Percentiles rank a stretch among this genome's conserved stretches.
Evolutionary conservation across 257 asterid genomes (phyloP).

Genomic region (Lycium ferocissimum): DNA sequence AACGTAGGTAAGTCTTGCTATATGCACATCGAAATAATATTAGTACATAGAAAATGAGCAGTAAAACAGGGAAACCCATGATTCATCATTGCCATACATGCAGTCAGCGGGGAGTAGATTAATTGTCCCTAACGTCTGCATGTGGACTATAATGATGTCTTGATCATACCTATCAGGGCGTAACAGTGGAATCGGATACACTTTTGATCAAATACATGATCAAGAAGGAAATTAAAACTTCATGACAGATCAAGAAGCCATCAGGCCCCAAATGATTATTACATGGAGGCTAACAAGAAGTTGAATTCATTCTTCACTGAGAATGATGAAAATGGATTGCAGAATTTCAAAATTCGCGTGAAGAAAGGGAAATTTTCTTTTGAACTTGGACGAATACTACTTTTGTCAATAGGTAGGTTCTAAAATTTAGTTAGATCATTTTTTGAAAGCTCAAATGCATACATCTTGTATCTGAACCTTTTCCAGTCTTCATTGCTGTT

Average conservation of each 20-base stretch:
- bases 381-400: neutral
- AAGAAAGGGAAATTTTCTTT: conserved; percentile 23
- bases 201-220: neutral
- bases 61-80: neutral
- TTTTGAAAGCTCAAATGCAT: neutral
- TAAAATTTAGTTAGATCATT: neutral
- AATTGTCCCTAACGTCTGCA: neutral
- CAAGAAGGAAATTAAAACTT: neutral
- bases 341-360: neutral
- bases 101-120: no score
- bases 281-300: neutral
- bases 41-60: neutral
- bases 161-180: neutral
- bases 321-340: conserved; percentile 22
- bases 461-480: neutral
- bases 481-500: neutral
- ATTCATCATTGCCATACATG: neutral
- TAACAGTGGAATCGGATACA: neutral
- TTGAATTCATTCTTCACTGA: conserved; percentile 4
- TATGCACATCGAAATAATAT: neutral
- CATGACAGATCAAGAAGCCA: neutral
- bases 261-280: neutral
- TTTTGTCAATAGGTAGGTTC: neutral
- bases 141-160: neutral
- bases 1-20: neutral